Conservation (phyloP, 805 yeast genomes). For the Cyberlindnera samutprakarnensis region DNA sequence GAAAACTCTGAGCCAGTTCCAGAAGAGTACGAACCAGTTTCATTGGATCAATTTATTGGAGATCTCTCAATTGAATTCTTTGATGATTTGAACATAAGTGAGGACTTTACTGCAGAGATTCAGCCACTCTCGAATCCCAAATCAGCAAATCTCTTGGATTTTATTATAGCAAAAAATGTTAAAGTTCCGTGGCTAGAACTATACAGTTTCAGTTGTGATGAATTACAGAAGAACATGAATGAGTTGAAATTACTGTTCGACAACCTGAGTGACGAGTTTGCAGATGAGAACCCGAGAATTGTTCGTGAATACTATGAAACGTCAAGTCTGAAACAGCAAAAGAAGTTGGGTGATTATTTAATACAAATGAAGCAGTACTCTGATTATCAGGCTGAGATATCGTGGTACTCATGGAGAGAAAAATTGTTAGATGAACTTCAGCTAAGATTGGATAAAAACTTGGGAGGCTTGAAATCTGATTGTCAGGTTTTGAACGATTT, state of each 20-base stretch:
- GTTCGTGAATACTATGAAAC: constrained; percentile 21
- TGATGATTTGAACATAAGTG: constrained; percentile 20
- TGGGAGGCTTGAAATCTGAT: constrained; percentile 9
- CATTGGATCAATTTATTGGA: constrained; percentile 17
- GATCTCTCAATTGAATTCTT: constrained; percentile 22
- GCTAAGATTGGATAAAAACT: constrained; percentile 12
- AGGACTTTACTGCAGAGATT: constrained; percentile 15
- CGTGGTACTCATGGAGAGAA: constrained; percentile 22
- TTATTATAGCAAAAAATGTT: constrained; percentile 15
- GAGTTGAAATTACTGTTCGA: constrained; percentile 18
- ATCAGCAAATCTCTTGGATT: constrained; percentile 9
- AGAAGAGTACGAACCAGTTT: constrained; percentile 16
- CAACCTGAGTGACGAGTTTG: constrained; percentile 17
- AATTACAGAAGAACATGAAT: constrained; percentile 20
- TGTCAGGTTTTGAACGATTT: neutral
- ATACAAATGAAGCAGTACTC: constrained; percentile 20
- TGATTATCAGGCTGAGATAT: constrained; percentile 19
- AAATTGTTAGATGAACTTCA: constrained; percentile 19
- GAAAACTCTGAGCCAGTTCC: constrained; percentile 1
- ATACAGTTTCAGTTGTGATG: constrained; percentile 22
- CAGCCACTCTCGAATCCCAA: constrained; percentile 4
- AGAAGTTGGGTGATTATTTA: constrained; percentile 19
- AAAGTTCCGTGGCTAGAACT: constrained; percentile 22
- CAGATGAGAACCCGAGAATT: constrained; percentile 20
- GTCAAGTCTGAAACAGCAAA: constrained; percentile 12